These are phyloP conservation scores for Musa beccarii DNA, from an alignment of 176 grass and related monocot species.

Conservation along the genomic window DNA sequence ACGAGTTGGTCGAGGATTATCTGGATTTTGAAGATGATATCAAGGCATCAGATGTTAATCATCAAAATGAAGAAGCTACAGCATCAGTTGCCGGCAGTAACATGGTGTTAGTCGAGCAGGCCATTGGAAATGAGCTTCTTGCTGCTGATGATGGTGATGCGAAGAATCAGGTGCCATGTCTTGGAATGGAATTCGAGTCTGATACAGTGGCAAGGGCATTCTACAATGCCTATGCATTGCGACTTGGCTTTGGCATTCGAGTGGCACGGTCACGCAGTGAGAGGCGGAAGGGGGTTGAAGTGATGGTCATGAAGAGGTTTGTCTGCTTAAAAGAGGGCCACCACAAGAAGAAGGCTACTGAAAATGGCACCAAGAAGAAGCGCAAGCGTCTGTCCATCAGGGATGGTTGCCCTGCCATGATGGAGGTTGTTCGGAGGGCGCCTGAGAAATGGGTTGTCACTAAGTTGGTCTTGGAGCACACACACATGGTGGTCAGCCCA, in stretches of 20 bases:
- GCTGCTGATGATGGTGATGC: constrained; percentile 33
- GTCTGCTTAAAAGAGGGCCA: constrained; percentile 99
- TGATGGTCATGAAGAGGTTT: constrained; percentile 91
- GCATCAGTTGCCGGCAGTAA: constrained; percentile 17
- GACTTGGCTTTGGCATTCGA: constrained; percentile 77
- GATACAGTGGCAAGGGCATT: constrained; percentile 55
- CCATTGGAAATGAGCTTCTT: constrained; percentile 23
- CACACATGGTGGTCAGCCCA: constrained; percentile 68
- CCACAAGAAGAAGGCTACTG: constrained; percentile 68
- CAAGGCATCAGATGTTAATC: constrained; percentile 24
- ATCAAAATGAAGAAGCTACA: constrained; percentile 9
- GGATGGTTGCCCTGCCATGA: constrained; percentile 91
- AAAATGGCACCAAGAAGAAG: constrained; percentile 49
- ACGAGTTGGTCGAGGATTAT: constrained; percentile 52
- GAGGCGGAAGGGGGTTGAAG: constrained; percentile 62
- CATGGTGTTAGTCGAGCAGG: constrained; percentile 14
- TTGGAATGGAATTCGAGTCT: constrained; percentile 80
- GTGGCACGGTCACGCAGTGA: constrained; percentile 81
- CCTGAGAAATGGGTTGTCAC: constrained; percentile 63
- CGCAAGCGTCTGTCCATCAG: constrained; percentile 80
- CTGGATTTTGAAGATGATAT: constrained; percentile 48
- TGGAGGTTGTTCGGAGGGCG: constrained; percentile 70
- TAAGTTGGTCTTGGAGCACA: constrained; percentile 79
- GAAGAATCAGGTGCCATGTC: constrained; percentile 36
- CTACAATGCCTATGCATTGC: constrained; percentile 57